Conservation (phyloP, 2,329 filamentous ascomycete genomes). For the Coleophoma cylindrospora region DNA sequence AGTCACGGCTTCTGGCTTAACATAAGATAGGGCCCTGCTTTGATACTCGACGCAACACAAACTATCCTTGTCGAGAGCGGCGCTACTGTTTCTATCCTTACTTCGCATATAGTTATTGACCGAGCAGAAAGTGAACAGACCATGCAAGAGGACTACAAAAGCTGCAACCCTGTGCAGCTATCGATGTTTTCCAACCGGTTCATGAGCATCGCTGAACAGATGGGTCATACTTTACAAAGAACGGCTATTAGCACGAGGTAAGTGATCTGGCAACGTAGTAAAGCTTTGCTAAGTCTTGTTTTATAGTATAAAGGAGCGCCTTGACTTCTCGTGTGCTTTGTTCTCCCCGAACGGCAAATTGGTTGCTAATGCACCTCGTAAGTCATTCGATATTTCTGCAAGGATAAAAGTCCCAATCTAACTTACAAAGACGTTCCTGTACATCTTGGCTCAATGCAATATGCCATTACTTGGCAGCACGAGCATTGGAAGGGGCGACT, state of each 20-base stretch:
- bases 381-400: background rate
- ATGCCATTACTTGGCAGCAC: conserved; percentile 61
- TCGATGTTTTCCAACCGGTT: conserved; percentile 74
- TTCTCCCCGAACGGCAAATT: conserved; percentile 70
- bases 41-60: background rate
- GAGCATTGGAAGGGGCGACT: conserved; percentile 73
- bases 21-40: background rate
- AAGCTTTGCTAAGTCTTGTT: background rate
- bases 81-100: background rate
- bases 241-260: conserved; percentile 64
- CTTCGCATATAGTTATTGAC: background rate
- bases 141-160: background rate
- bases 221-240: conserved; percentile 73
- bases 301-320: conserved; percentile 65
- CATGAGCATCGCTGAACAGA: conserved; percentile 79
- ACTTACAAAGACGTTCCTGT: conserved; percentile 57
- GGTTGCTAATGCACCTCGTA: conserved; percentile 63
- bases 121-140: background rate
- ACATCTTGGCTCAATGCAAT: conserved; percentile 67
- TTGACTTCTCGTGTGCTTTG: conserved; percentile 75
- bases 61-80: background rate
- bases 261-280: background rate
- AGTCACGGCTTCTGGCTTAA: no score
- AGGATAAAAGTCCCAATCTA: background rate
- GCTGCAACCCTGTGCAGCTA: conserved; percentile 48